Evolutionary conservation across 257 asterid species (phyloP).

Genomic region (Avicennia marina): DNA sequence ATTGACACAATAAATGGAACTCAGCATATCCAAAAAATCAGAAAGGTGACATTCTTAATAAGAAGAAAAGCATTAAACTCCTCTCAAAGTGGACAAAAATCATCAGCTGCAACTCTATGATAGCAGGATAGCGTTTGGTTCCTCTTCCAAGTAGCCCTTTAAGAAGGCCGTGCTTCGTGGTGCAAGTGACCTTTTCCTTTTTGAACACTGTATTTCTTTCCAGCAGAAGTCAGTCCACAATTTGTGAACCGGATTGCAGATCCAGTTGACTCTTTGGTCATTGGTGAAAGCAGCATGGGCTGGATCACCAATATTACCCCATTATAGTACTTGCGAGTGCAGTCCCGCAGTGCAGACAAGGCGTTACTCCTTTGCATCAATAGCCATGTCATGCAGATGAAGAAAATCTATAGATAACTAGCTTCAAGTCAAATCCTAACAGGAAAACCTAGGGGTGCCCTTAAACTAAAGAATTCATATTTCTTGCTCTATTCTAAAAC

Average conservation of each 20-base stretch:
- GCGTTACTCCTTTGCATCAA: not conserved
- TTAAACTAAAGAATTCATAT: too few relatives aligned
- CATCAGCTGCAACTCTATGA: too few relatives aligned
- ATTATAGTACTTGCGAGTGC: conserved; percentile 30
- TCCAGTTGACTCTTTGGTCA: conserved; percentile 35
- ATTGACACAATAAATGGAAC: too few relatives aligned
- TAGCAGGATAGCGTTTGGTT: conserved; percentile 36
- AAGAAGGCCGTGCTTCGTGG: conserved; percentile 36
- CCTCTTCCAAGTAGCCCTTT: conserved; percentile 39
- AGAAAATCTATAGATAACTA: not conserved
- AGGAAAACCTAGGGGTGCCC: too few relatives aligned
- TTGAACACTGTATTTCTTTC: conserved; percentile 33
- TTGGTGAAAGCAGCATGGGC: conserved; percentile 30
- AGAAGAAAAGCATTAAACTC: too few relatives aligned
- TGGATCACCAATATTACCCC: conserved; percentile 30
- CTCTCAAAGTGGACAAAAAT: too few relatives aligned
- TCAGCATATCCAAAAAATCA: too few relatives aligned
- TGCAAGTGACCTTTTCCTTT: conserved; percentile 31
- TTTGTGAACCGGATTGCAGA: conserved; percentile 37
- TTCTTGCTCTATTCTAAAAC: too few relatives aligned
- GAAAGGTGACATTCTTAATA: too few relatives aligned
- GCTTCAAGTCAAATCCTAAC: too few relatives aligned
- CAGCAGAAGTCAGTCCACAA: conserved; percentile 35
- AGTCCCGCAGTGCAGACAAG: conserved; percentile 20
- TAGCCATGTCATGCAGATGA: too few relatives aligned